Evolutionary conservation across 768 basidiomycete species (phyloP), one percentile per base, ranked within the genome.

Genomic region (Boletus edulis): DNA sequence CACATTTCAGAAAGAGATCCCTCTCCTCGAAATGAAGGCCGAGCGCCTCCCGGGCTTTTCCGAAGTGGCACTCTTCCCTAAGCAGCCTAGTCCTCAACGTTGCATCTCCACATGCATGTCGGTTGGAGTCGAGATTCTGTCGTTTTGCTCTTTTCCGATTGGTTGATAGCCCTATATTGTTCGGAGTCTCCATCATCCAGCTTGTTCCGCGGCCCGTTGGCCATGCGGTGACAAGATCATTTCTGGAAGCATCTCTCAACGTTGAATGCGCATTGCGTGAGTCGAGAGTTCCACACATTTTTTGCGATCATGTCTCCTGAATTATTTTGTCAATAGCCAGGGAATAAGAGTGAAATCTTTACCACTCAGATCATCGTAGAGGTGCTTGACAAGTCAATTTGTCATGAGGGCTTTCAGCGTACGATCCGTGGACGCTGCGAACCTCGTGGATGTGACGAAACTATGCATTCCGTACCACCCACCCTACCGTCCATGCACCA

Each of bases 401-500:
- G 31, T 29, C 35, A 17, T 17, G 15, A 11, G 3, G 5, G 18
- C 27, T 46, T 41, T 29, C 22, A 35, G 6, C 4, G 15, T 22
- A 12, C 29, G 2, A 31, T 37, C n/a, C n/a, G 17, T 41, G 52
- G 31, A 42, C 8, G 41, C 46, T 52, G 39, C 42, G 32, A 44
- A 39, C 51, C 46, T 52, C 49, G 17, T 63, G 61, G 34, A 29
- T 29, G 18, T 29, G 7, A 47, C 47, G 48, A 43, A 44, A 20
- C 18, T 32, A 51, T 51, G 54, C 49, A 53, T 45, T 48, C 18
- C 53, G 22, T 14, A 42, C 45, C 20, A 6, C 44, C 46, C 14
- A 52, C 52, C 52, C 56, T 56, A 44, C 29, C 15, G 5, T 34
- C 44, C 35, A 50, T 49, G 29, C 42, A 24, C 13, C 10, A 3